Evolutionary conservation across 2,329 filamentous ascomycete species (phyloP).

Genomic region (Talaromyces sp.): DNA sequence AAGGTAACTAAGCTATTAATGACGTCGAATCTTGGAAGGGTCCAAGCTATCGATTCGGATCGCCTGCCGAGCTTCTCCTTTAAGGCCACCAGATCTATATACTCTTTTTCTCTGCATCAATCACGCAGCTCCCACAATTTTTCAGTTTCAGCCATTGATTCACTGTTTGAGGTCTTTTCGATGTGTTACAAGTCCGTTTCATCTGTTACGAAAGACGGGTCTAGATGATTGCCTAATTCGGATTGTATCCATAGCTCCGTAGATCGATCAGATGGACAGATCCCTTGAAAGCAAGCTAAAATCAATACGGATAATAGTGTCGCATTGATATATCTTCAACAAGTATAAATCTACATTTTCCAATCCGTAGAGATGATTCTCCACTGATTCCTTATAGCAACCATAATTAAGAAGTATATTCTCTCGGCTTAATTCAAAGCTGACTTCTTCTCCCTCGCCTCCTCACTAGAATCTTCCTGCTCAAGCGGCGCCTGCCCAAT

Average conservation of each 20-base stretch:
- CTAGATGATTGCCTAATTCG: background rate
- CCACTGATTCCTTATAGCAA: background rate
- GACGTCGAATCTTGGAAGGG: background rate
- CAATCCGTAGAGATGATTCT: background rate
- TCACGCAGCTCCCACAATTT: background rate
- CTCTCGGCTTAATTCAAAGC: background rate
- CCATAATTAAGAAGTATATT: no score
- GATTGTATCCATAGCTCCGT: background rate
- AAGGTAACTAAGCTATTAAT: background rate
- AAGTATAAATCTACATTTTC: background rate
- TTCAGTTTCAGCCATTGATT: background rate
- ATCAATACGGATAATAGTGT: background rate
- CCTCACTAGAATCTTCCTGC: conserved; percentile 8
- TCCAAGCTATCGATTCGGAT: background rate
- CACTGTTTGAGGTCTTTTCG: background rate
- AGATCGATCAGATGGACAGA: background rate
- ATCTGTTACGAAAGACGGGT: background rate
- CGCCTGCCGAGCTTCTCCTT: background rate
- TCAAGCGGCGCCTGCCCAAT: conserved; percentile 13
- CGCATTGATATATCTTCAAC: background rate
- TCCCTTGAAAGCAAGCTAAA: background rate
- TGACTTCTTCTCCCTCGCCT: conserved; percentile 7
- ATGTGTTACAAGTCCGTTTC: background rate
- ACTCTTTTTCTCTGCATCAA: background rate
- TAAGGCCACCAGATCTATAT: background rate